These are phyloP conservation scores for Fraxinus ornus DNA, from an alignment of 305 asterid species.

Conservation along the genomic window DNA sequence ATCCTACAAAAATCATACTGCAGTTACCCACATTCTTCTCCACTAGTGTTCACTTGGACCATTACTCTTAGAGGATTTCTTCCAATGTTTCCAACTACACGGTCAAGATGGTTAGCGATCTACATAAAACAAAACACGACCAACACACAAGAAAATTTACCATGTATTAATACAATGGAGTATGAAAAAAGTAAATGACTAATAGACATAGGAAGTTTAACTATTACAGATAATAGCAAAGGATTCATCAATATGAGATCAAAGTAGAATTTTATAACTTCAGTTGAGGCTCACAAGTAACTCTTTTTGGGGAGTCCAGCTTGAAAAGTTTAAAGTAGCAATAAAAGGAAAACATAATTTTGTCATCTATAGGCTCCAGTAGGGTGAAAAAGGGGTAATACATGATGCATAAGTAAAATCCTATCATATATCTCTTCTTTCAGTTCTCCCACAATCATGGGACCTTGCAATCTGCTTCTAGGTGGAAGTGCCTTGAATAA, in stretches of 20 bases:
- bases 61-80: constrained; percentile 81
- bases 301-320: not conserved
- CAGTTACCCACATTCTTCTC: constrained; percentile 91
- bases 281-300: not conserved
- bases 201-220: not conserved
- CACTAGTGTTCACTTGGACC: constrained; percentile 95
- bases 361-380: not conserved
- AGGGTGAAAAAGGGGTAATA: not conserved
- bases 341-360: not conserved
- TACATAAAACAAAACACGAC: constrained; percentile 24
- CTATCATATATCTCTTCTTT: not conserved
- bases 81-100: constrained; percentile 66
- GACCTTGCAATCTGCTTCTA: not conserved
- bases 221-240: not conserved
- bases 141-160: not conserved
- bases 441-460: not conserved
- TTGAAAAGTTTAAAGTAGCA: not conserved
- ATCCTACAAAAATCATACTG: constrained; percentile 24
- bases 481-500: not conserved
- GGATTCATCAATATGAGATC: constrained; percentile 1
- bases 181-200: not conserved
- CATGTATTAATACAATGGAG: not conserved
- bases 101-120: constrained; percentile 87
- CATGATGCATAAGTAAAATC: not conserved
- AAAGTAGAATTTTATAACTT: not conserved